These are phyloP conservation scores for Penstemon davidsonii DNA, from an alignment of 257 asterid species.

Conservation along the genomic window DNA sequence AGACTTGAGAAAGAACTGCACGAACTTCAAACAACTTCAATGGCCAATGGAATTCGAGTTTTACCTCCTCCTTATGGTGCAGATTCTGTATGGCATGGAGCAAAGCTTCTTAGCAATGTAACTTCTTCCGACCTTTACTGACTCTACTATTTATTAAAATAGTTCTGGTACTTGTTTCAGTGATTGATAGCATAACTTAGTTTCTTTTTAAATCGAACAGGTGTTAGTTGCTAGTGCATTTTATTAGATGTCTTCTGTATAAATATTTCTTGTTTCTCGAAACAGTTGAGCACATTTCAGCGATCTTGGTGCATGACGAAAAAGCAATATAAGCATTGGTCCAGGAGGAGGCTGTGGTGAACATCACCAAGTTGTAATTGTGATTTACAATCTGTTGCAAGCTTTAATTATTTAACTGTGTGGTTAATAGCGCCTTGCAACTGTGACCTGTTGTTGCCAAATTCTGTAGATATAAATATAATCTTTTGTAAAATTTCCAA, in stretches of 20 bases:
- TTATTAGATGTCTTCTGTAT: not conserved
- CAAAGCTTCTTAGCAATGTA: constrained; percentile 89
- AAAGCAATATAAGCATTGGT: constrained; percentile 62
- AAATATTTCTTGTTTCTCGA: constrained; percentile 9
- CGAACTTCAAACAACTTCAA: constrained; percentile 46
- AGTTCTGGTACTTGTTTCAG: not conserved
- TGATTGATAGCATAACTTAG: not conserved
- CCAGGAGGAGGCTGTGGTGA: constrained; percentile 66
- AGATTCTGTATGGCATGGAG: constrained; percentile 96
- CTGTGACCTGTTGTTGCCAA: constrained; percentile 8
- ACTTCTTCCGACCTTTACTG: constrained; percentile 25
- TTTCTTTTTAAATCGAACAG: not conserved
- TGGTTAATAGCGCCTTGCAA: constrained; percentile 5
- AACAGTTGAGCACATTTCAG: constrained; percentile 79
- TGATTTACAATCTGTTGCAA: not conserved
- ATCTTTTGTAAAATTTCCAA: constrained; percentile 21
- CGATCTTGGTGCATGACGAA: constrained; percentile 73
- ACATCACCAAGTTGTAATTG: constrained; percentile 25
- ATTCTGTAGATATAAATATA: constrained; percentile 18
- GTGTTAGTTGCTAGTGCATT: not conserved
- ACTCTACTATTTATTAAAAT: not conserved
- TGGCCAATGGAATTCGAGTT: constrained; percentile 66
- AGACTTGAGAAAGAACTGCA: constrained; percentile 83
- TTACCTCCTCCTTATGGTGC: constrained; percentile 81
- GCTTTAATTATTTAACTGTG: not conserved